These are phyloP conservation scores for Leptomonas pyrrhocoris DNA, from an alignment of 208 protist genomes.

Conservation along the genomic window DNA sequence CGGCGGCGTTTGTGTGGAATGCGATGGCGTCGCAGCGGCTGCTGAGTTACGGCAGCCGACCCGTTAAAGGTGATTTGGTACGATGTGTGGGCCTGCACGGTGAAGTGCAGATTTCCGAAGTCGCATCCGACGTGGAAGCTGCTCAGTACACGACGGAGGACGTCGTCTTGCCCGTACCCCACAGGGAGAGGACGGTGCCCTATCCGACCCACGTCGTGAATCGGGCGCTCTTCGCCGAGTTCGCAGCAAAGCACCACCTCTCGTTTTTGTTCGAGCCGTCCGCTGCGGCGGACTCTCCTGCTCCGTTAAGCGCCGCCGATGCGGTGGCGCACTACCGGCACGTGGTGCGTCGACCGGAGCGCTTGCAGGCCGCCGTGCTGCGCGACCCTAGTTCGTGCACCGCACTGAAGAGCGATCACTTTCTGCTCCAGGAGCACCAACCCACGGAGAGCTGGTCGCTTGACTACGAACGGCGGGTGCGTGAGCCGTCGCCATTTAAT, in stretches of 20 bases:
- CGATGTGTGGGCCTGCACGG: slow-evolving; percentile 13
- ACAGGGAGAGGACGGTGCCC: slow-evolving; percentile 1
- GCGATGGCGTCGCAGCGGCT: slow-evolving; percentile 81
- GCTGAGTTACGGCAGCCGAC: slow-evolving; percentile 35
- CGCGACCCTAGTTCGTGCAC: slow-evolving; percentile 74
- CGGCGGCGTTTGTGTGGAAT: slow-evolving; percentile 85
- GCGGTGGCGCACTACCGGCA: slow-evolving; percentile 38
- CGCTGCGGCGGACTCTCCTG: background rate
- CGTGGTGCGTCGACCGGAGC: slow-evolving; percentile 50
- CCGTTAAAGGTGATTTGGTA: slow-evolving; percentile 72
- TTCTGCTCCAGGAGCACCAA: slow-evolving; percentile 72
- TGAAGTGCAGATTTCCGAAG: slow-evolving; percentile 13
- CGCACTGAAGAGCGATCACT: slow-evolving; percentile 74
- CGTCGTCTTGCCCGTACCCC: slow-evolving; percentile 85
- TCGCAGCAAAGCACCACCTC: slow-evolving; percentile 45
- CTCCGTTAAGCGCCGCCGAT: background rate
- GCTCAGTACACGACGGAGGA: slow-evolving; percentile 48
- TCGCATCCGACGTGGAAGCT: slow-evolving; percentile 39
- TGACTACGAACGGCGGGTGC: slow-evolving; percentile 53
- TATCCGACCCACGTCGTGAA: slow-evolving; percentile 33
- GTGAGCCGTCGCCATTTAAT: slow-evolving; percentile 82
- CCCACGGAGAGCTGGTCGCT: slow-evolving; percentile 40
- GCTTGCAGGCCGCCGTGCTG: slow-evolving; percentile 56
- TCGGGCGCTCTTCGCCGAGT: slow-evolving; percentile 30
- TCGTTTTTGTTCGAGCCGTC: slow-evolving; percentile 51